Conservation (phyloP, 2,329 filamentous ascomycete genomes). For the Neofusicoccum sp. region DNA sequence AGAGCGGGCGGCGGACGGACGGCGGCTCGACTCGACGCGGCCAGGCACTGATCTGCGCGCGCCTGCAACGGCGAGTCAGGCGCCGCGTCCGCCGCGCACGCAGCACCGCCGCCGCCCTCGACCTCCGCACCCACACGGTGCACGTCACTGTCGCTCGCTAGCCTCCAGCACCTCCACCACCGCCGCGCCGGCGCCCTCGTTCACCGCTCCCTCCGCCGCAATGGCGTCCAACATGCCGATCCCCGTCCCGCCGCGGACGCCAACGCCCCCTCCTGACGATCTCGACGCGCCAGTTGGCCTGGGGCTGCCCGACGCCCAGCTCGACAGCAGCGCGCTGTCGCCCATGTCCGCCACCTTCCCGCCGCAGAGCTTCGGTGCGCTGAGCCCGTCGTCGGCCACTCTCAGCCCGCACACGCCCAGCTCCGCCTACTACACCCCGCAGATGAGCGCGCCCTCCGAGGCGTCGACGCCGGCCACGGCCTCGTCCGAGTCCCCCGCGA, state of each 20-base stretch:
- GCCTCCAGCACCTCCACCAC: slow-evolving; percentile 25
- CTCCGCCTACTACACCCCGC: slow-evolving; percentile 31
- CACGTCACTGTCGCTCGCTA: slow-evolving; percentile 10
- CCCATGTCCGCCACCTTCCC: slow-evolving; percentile 44
- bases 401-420: slow-evolving; percentile 33
- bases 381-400: slow-evolving; percentile 53
- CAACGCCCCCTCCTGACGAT: slow-evolving; percentile 64
- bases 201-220: slow-evolving; percentile 25
- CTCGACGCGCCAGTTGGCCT: slow-evolving; percentile 35
- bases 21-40: background rate
- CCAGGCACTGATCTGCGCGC: no score
- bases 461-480: slow-evolving; percentile 48
- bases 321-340: slow-evolving; percentile 39
- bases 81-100: background rate
- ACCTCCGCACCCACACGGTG: background rate
- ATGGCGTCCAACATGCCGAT: slow-evolving; percentile 64
- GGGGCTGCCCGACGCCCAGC: slow-evolving; percentile 32
- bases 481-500: slow-evolving; percentile 73
- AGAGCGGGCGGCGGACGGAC: background rate
- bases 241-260: slow-evolving; percentile 63
- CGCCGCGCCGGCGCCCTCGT: slow-evolving; percentile 15
- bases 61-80: background rate
- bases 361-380: slow-evolving; percentile 22
- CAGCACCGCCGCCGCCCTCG: background rate
- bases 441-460: slow-evolving; percentile 26